A percentile compares a stretch with the other conserved stretches of the same genome.
These are phyloP conservation scores for Helianthus tuberosus DNA, from an alignment of 129 eudicot genomes.

Conservation along the genomic window DNA sequence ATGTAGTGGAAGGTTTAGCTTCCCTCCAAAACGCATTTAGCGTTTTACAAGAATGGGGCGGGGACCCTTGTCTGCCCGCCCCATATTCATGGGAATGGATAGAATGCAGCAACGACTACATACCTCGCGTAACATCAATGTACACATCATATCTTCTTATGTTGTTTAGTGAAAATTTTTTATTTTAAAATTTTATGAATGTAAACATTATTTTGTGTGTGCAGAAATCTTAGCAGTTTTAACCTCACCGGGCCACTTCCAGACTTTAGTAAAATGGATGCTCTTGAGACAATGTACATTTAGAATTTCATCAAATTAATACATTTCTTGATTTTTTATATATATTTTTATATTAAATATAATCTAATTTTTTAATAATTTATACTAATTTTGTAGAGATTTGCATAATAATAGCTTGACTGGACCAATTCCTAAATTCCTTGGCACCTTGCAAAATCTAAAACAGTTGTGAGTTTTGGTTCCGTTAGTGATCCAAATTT, in stretches of 20 bases:
- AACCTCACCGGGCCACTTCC: slow-evolving; percentile 63
- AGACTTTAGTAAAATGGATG: slow-evolving; percentile 69
- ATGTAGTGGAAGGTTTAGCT: slow-evolving; percentile 50
- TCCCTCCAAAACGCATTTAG: slow-evolving; percentile 42
- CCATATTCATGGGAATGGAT: slow-evolving; percentile 78
- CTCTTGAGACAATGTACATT: slow-evolving; percentile 60
- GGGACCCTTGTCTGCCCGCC: slow-evolving; percentile 76
- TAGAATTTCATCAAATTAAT: not conserved
- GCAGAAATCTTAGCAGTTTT: slow-evolving; percentile 55
- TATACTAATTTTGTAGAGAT: slow-evolving; percentile 44
- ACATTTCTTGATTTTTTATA: not conserved
- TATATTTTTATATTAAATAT: not conserved
- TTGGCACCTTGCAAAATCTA: slow-evolving; percentile 62
- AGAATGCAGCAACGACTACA: slow-evolving; percentile 37
- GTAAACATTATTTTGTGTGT: not conserved
- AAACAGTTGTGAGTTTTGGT: slow-evolving; percentile 49
- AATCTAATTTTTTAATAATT: not conserved
- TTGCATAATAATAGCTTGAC: slow-evolving; percentile 61
- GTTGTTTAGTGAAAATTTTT: not conserved
- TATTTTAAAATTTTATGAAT: not conserved
- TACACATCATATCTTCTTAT: slow-evolving; percentile 17
- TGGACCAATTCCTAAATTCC: slow-evolving; percentile 56
- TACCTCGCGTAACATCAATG: slow-evolving; percentile 65
- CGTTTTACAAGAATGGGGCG: slow-evolving; percentile 45
- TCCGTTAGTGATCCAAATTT: too few relatives aligned